Percentiles rank a stretch among this genome's conserved stretches.
Conservation (phyloP, 1,139 yeast species). For the Oligophagozyma castellii region DNA sequence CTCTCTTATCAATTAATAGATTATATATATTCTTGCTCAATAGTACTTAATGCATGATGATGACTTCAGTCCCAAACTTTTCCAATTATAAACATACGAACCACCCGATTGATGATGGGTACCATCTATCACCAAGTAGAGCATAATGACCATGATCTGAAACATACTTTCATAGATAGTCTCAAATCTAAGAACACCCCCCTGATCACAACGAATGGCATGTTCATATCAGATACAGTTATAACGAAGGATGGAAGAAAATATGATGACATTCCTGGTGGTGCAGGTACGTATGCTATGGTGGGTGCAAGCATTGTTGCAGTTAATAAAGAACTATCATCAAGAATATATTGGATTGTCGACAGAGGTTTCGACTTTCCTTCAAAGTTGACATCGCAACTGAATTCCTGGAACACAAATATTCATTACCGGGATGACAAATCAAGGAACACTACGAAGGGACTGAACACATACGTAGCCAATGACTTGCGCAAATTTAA, state of each 20-base stretch:
- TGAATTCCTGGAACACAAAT: slow-evolving; percentile 52
- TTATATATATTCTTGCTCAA: no score
- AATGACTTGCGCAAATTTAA: slow-evolving; percentile 45
- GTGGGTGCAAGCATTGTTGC: slow-evolving; percentile 56
- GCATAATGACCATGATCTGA: no score
- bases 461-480: slow-evolving; percentile 57
- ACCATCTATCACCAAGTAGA: no score
- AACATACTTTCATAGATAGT: no score
- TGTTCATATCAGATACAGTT: slow-evolving; percentile 88
- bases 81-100: no score
- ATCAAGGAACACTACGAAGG: slow-evolving; percentile 58
- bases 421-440: slow-evolving; percentile 38
- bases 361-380: slow-evolving; percentile 81
- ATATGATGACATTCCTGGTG: slow-evolving; percentile 57
- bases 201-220: slow-evolving; percentile 55
- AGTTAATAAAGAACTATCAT: slow-evolving; percentile 24
- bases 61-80: no score
- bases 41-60: no score
- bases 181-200: no score
- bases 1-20: no score
- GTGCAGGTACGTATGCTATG: slow-evolving; percentile 78
- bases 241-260: slow-evolving; percentile 26
- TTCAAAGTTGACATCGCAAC: slow-evolving; percentile 27
- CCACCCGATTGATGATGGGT: no score
- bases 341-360: slow-evolving; percentile 48